Evolutionary conservation across 2,329 filamentous ascomycete species (phyloP).

Genomic region (Teratosphaeria zuluensis): DNA sequence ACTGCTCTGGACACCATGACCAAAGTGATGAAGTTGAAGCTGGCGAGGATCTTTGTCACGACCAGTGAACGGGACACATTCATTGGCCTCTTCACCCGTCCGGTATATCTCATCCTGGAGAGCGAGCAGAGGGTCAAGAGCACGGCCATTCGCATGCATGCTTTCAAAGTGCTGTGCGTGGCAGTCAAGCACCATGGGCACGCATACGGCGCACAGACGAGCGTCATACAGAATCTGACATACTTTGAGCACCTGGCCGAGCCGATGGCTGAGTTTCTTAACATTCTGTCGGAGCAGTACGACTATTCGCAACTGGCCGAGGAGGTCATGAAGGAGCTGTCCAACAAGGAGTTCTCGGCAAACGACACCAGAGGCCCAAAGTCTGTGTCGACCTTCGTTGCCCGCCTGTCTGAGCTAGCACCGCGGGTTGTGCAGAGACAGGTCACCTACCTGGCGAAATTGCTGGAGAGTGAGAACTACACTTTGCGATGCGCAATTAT

Average conservation of each 20-base stretch:
- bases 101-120: conserved; percentile 88
- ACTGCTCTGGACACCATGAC: conserved; percentile 87
- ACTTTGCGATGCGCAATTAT: conserved; percentile 88
- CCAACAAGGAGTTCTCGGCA: conserved; percentile 95
- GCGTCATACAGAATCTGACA: conserved; percentile 92
- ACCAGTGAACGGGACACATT: conserved; percentile 96
- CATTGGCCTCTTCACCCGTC: conserved; percentile 79
- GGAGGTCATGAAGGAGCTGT: conserved; percentile 85
- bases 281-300: conserved; percentile 93
- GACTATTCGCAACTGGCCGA: conserved; percentile 93
- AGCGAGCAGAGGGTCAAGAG: conserved; percentile 88
- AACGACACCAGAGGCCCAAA: conserved; percentile 94
- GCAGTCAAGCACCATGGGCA: conserved; percentile 97
- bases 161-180: conserved; percentile 92
- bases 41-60: conserved; percentile 87
- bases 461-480: conserved; percentile 95
- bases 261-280: conserved; percentile 95
- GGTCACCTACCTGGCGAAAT: conserved; percentile 88
- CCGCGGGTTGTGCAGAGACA: conserved; percentile 93
- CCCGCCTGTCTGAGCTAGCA: conserved; percentile 84
- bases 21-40: conserved; percentile 86
- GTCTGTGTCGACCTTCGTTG: conserved; percentile 87
- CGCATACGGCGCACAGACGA: conserved; percentile 92
- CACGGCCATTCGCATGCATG: conserved; percentile 85
- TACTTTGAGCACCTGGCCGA: conserved; percentile 99